These are phyloP conservation scores for Chytridiales sp. DNA, from an alignment of 371 early-diverging fungal genomes.

Conservation along the genomic window DNA sequence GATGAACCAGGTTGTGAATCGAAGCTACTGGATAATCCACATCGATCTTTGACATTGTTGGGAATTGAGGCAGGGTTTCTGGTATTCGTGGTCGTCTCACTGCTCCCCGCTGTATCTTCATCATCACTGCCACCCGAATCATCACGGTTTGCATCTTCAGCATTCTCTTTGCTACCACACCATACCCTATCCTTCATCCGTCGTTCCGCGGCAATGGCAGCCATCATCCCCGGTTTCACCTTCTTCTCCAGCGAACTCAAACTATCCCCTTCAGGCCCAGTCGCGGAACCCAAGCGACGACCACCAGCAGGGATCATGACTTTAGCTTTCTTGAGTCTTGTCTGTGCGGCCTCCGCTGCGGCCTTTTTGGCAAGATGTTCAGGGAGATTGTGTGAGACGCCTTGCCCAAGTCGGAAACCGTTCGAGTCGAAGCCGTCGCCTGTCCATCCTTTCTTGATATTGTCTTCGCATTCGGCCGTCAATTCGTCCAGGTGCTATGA, in stretches of 20 bases:
- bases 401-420: conserved; percentile 37
- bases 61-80: no score
- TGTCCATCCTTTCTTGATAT: conserved; percentile 46
- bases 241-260: conserved; percentile 11
- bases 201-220: conserved; percentile 59
- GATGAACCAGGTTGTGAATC: no score
- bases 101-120: not conserved
- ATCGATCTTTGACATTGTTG: not conserved
- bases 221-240: conserved; percentile 39
- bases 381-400: conserved; percentile 31
- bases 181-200: conserved; percentile 52
- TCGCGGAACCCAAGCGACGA: conserved; percentile 45
- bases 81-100: no score
- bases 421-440: conserved; percentile 56
- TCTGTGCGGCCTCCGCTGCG: conserved; percentile 54
- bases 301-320: conserved; percentile 58
- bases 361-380: conserved; percentile 27
- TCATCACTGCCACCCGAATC: not conserved
- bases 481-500: conserved; percentile 58
- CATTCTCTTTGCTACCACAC: conserved; percentile 56
- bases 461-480: conserved; percentile 52
- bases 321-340: conserved; percentile 32
- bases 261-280: not conserved
- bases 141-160: not conserved
- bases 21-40: not conserved